Conservation (phyloP, 2,329 filamentous ascomycete species). For the Phyllosticta citriasiana region DNA sequence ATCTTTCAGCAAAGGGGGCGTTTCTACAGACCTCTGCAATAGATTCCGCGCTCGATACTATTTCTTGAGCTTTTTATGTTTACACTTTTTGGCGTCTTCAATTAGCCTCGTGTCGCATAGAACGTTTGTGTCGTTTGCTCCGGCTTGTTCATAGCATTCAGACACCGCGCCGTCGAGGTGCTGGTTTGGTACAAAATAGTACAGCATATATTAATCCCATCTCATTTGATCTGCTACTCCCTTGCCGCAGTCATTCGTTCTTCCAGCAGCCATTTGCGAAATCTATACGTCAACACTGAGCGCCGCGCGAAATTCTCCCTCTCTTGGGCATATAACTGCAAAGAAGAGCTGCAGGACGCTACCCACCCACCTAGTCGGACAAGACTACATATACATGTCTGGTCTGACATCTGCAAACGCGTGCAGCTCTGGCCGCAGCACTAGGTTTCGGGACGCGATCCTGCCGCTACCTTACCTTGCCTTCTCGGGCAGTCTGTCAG, state of each 20-base stretch:
- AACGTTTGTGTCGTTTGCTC: not conserved
- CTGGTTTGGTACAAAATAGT: not conserved
- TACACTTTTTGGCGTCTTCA: not conserved
- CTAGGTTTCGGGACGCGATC: not conserved
- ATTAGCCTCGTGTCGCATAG: not conserved
- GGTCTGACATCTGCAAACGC: not conserved
- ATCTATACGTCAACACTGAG: not conserved
- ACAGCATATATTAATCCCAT: not conserved
- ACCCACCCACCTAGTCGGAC: too few species aligned
- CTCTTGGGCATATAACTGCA: too few species aligned
- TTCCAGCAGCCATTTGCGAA: not conserved
- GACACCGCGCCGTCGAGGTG: not conserved
- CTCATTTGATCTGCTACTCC: not conserved
- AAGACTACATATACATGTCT: too few species aligned
- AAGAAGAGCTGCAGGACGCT: too few species aligned
- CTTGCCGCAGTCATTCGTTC: not conserved
- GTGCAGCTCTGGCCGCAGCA: not conserved
- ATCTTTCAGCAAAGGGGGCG: not conserved
- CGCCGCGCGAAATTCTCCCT: not conserved
- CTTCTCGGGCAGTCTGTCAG: not conserved
- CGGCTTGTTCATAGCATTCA: not conserved
- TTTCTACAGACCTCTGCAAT: not conserved
- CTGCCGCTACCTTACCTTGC: not conserved
- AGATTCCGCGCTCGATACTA: not conserved
- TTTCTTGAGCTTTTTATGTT: not conserved